phyloP scores from a whole-genome alignment of 2,329 filamentous ascomycete species.

The Gaeumannomyces sp. region DNA sequence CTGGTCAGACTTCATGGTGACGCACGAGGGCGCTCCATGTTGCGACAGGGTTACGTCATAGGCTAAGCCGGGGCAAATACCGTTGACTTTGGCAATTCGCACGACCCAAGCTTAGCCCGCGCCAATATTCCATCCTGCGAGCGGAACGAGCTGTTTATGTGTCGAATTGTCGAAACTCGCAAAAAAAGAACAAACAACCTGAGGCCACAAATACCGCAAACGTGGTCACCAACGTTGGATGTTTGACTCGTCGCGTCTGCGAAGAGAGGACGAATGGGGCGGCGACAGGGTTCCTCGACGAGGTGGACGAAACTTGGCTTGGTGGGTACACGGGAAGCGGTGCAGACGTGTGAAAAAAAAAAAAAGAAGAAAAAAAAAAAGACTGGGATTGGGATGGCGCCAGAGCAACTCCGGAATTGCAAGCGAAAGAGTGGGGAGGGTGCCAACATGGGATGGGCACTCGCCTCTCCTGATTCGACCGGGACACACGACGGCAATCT shows the following conservation, averaged over 20 bases:
- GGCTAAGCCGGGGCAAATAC: conserved; percentile 1
- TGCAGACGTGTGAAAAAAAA: background rate
- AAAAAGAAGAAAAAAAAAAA: background rate
- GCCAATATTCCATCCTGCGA: background rate
- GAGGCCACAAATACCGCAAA: background rate
- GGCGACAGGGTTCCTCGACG: background rate
- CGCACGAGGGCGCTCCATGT: background rate
- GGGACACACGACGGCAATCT: background rate
- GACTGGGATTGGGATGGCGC: background rate
- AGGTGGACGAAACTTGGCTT: too few relatives aligned
- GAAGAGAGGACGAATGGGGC: background rate
- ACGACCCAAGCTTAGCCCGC: background rate
- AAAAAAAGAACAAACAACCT: background rate
- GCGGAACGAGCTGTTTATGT: background rate
- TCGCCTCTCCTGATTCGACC: background rate
- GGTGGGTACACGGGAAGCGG: background rate
- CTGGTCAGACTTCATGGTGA: background rate
- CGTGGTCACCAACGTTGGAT: background rate
- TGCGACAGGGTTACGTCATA: conserved; percentile 5
- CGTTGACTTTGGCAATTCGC: background rate
- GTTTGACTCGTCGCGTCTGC: background rate
- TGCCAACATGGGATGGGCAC: background rate
- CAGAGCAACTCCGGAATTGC: background rate
- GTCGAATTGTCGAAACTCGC: background rate
- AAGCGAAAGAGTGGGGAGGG: background rate